Base-by-base conservation (phyloP, 208 protist genomes). In the Trypanosoma vivax region DNA sequence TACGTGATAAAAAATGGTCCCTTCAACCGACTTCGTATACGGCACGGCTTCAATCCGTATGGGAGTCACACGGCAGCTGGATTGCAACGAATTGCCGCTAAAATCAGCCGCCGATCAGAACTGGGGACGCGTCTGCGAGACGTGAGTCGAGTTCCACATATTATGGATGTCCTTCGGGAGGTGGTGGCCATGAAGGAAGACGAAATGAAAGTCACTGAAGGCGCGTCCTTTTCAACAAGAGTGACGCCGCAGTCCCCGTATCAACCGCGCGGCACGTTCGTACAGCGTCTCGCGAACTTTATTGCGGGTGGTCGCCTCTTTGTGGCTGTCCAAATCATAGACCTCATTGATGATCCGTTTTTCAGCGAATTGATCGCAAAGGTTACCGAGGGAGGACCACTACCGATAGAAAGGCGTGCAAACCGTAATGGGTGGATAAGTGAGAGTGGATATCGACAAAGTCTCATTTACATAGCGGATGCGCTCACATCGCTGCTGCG, bases 11-110 rank as follows among this genome's bases (percentile, higher is more conserved):
- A 47, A 30, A 83, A 65, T 43, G 85, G 85, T 2, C 79, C 85
- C 5, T 93, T 86, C 68, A 83, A 87, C 55, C 73, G 85, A 3
- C 50, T 89, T n/a, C 79, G 81, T 35, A 66, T 93, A 45, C 73
- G 79, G 2, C 41, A 83, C n/a, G 79, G 70, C 39, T 88, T 76
- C 69, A 65, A 93, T 54, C 85, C 85, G 0, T 92, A 86, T 55
- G 67, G 54, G 18, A 70, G 39, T 47, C 82, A 80, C 52, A 40
- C n/a, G 13, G 45, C 60, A 25, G 60, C 50, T 24, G 31, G 43
- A 19, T 40, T 65, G 45, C 73, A 89, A 58, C 58, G 71, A 27
- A 37, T 86, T 25, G 35, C 69, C 4, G 48, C 85, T n/a, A 77
- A 76, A 16, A 49, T 89, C 27, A 40, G 51, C 18, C 74, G 85